Evolutionary conservation across 2,329 filamentous ascomycete genomes (phyloP).

Genomic region (Xylogone sp.): DNA sequence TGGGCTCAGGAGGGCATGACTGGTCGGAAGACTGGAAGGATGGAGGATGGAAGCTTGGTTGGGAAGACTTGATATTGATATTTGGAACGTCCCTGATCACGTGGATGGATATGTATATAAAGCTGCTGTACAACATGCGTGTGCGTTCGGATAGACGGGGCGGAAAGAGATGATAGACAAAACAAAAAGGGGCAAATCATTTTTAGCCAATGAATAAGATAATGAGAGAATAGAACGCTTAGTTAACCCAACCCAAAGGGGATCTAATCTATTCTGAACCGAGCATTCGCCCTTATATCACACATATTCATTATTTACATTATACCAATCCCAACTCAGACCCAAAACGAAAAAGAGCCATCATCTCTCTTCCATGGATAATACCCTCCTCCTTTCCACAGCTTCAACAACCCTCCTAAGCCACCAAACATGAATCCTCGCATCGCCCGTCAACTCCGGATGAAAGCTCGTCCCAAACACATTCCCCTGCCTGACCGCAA

Average conservation of each 20-base stretch:
- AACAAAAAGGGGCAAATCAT: too few relatives aligned
- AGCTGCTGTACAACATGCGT: too few relatives aligned
- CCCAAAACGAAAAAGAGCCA: too few relatives aligned
- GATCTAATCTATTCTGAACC: not conserved
- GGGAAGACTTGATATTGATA: slow-evolving; percentile 38
- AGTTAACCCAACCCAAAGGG: too few relatives aligned
- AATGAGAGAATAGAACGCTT: not conserved
- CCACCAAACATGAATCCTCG: slow-evolving; percentile 94
- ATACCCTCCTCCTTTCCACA: slow-evolving; percentile 14
- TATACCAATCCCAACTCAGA: too few relatives aligned
- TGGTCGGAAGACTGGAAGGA: slow-evolving; percentile 47
- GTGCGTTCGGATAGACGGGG: too few relatives aligned
- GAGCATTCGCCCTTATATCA: not conserved
- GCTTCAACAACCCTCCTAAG: slow-evolving; percentile 60
- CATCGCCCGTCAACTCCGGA: slow-evolving; percentile 84
- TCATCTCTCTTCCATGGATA: not conserved
- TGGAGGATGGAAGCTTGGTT: slow-evolving; percentile 58
- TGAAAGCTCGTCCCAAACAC: slow-evolving; percentile 95
- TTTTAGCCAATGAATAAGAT: not conserved
- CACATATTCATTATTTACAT: too few relatives aligned
- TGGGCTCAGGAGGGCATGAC: slow-evolving; percentile 62
- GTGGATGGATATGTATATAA: not conserved
- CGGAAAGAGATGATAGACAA: too few relatives aligned
- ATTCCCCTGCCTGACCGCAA: slow-evolving; percentile 87
- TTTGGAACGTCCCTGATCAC: too few relatives aligned